A percentile compares a stretch with the other conserved stretches of the same genome.
These are phyloP conservation scores for Tricholoma terreum DNA, from an alignment of 768 basidiomycete genomes.

Conservation along the genomic window DNA sequence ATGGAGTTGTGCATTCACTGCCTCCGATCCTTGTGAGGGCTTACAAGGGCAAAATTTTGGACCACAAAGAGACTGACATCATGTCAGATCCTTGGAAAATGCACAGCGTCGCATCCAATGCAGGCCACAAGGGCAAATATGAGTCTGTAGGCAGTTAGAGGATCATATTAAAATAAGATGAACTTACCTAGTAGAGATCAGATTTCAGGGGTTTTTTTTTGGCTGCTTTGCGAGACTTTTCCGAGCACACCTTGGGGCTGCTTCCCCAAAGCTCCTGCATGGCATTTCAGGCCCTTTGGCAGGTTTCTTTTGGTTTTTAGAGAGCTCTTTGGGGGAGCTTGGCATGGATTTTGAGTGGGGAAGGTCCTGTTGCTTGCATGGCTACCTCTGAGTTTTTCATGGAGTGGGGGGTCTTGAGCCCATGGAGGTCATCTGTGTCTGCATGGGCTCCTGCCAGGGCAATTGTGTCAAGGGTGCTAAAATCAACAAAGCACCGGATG, in stretches of 20 bases:
- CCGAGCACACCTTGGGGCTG: background rate
- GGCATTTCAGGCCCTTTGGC: background rate
- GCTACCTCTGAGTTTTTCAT: too few species aligned
- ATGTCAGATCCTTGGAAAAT: too few species aligned
- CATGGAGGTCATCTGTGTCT: background rate
- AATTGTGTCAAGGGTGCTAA: background rate
- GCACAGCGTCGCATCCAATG: too few species aligned
- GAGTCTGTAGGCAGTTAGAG: too few species aligned
- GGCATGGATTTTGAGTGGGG: background rate
- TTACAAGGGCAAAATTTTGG: too few species aligned
- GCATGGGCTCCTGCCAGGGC: background rate
- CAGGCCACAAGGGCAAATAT: too few species aligned
- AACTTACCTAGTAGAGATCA: too few species aligned
- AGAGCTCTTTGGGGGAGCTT: background rate
- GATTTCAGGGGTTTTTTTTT: background rate
- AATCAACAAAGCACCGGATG: background rate
- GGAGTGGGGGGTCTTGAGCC: background rate
- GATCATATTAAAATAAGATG: too few species aligned
- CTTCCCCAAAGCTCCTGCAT: background rate
- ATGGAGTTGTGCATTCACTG: too few species aligned
- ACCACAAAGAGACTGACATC: too few species aligned
- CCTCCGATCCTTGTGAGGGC: too few species aligned
- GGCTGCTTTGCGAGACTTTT: background rate
- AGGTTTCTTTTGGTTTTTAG: background rate
- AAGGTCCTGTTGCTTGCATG: background rate